A percentile compares a stretch with the other conserved stretches of the same genome.
Conservation (phyloP, 345 rosid genomes). For the Bruguiera gymnorhiza region DNA sequence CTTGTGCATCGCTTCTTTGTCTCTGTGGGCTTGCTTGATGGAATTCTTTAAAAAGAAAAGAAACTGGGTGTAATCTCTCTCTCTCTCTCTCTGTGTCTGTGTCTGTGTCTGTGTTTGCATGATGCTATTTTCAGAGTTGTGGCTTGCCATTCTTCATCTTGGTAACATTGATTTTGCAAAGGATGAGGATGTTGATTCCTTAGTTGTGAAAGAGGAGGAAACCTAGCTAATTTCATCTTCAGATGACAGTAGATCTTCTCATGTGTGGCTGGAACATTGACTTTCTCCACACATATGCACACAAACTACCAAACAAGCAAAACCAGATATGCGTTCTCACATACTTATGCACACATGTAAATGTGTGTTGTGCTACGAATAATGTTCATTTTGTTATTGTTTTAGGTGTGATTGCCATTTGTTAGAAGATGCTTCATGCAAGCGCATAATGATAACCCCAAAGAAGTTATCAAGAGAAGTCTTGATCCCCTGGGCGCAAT, state of each 20-base stretch:
- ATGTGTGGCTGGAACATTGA: slow-evolving; percentile 37
- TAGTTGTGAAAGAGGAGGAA: slow-evolving; percentile 51
- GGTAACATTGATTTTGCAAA: slow-evolving; percentile 64
- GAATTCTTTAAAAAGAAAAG: no score
- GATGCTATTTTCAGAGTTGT: slow-evolving; percentile 73
- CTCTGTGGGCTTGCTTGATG: no score
- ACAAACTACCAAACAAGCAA: no score
- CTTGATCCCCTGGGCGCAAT: slow-evolving; percentile 74
- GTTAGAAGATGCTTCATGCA: slow-evolving; percentile 71
- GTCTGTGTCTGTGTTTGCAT: slow-evolving; percentile 28
- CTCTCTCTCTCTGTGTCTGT: no score
- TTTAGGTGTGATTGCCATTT: slow-evolving; percentile 65
- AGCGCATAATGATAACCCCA: slow-evolving; percentile 81
- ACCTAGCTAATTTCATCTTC: slow-evolving; percentile 60
- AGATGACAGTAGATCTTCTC: slow-evolving; percentile 73
- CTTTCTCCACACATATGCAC: background rate
- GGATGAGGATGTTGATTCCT: slow-evolving; percentile 58
- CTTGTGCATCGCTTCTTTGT: no score
- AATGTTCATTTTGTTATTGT: slow-evolving; percentile 11
- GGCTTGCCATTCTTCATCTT: slow-evolving; percentile 81
- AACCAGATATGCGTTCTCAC: no score
- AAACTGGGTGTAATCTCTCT: background rate
- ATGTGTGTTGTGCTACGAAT: background rate
- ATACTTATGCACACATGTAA: no score
- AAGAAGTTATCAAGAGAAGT: slow-evolving; percentile 77